These are phyloP conservation scores for Jaltomata sinuosa DNA, from an alignment of 257 asterid species.

Conservation along the genomic window DNA sequence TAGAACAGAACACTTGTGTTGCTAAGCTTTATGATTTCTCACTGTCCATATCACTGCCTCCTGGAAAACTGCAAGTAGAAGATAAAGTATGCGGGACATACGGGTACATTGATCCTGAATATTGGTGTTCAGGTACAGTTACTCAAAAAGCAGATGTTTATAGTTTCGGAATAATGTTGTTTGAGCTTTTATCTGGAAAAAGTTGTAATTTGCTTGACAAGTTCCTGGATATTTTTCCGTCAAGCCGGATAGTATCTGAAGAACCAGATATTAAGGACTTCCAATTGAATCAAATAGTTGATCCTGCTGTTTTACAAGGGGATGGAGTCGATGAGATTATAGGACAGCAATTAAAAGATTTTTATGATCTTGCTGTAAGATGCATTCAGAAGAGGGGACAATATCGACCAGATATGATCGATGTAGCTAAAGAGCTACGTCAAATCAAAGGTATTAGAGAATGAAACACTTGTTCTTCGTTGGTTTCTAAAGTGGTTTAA, in stretches of 20 bases:
- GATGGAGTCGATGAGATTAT: neutral
- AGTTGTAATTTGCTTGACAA: neutral
- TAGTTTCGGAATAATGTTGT: neutral
- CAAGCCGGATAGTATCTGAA: too few relatives aligned
- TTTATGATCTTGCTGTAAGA: neutral
- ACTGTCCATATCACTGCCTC: slow-evolving; percentile 1
- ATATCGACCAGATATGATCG: neutral
- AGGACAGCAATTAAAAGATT: neutral
- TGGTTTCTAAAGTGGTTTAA: neutral
- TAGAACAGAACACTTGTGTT: neutral
- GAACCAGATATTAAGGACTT: neutral
- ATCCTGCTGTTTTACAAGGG: neutral
- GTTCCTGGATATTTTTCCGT: neutral
- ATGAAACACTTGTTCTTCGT: neutral
- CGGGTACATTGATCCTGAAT: neutral
- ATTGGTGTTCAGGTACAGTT: neutral
- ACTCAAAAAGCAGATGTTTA: slow-evolving; percentile 5
- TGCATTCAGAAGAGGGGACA: neutral
- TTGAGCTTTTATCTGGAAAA: neutral
- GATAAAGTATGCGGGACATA: neutral
- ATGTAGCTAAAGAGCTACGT: neutral
- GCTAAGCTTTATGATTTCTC: slow-evolving; percentile 1
- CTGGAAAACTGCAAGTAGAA: neutral
- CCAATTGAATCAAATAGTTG: neutral
- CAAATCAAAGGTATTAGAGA: neutral